phyloP scores from a whole-genome alignment of 139 green algal species.

The Diplosphaera chodatii region DNA sequence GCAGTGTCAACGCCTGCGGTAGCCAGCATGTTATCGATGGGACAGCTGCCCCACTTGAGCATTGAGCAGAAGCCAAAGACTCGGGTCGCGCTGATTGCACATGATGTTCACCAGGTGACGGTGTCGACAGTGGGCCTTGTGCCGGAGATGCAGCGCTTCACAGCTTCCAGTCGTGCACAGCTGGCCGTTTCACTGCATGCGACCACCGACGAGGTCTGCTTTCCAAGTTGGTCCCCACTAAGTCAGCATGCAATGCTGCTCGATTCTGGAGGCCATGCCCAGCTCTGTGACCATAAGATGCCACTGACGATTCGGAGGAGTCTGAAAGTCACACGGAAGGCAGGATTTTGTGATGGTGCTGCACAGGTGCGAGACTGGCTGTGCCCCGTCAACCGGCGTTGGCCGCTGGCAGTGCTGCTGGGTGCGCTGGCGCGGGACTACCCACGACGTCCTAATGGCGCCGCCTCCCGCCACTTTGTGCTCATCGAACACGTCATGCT shows the following conservation, averaged over 20 bases:
- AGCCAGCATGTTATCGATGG: too few species aligned
- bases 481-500: slow-evolving; percentile 94
- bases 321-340: too few species aligned
- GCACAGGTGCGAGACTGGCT: slow-evolving; percentile 66
- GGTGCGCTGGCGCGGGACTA: slow-evolving; percentile 44
- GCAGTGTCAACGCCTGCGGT: too few species aligned
- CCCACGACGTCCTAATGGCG: slow-evolving; percentile 15
- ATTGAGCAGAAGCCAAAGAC: too few species aligned
- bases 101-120: slow-evolving; percentile 49
- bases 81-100: too few species aligned
- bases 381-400: slow-evolving; percentile 81
- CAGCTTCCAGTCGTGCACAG: slow-evolving; percentile 31
- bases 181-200: slow-evolving; percentile 88
- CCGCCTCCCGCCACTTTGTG: slow-evolving; percentile 38
- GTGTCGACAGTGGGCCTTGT: slow-evolving; percentile 87
- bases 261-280: not conserved
- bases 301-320: too few species aligned
- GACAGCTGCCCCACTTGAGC: too few species aligned
- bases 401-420: slow-evolving; percentile 44
- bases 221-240: not conserved
- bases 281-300: not conserved
- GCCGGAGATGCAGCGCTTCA: slow-evolving; percentile 65
- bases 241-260: not conserved
- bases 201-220: slow-evolving; percentile 72
- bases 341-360: not conserved